Base-by-base conservation (phyloP, 1,284 basidiomycete species). In the Ustilago shanxiensis region DNA sequence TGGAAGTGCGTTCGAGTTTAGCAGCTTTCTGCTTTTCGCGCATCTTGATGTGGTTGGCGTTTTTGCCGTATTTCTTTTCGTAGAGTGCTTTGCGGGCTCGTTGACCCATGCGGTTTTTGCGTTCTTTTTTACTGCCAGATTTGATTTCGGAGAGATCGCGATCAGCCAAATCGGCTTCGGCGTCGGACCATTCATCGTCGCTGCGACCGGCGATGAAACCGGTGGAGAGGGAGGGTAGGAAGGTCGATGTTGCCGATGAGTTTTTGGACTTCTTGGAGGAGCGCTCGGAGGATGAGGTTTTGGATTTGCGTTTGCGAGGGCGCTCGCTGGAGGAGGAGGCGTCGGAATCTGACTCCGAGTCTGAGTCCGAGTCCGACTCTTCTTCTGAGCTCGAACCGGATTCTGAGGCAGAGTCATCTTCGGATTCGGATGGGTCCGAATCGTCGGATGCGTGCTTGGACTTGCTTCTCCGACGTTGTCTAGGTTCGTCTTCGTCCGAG, bases 61-160 rank as follows among this genome's bases (percentile, higher is more conserved):
- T 91, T 73, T 89, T 90, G 60, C 95, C 95, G 83, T 91, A 98
- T 87, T 95, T 98, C 88, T 95, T 95, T 88, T 97, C 95, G 95
- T 95, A 98, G 75, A 98, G 95, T 93, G 93, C 93, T 88, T 93
- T 89, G 64, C 95, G 89, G 11, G 95, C 95, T 58, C 94, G 88
- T 86, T 98, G 95, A 18, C 95, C 95, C 58, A 95, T 89, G 56
- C 95, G 88, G 80, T 98, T 98, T 88, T 95, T 97, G 87, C 91
- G 91, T 37, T 79, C 71, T 51, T 72, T 75, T 54, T 71, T 77
- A 28, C 28, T 39, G 33, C 65, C 71, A 20, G 55, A 74, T 57
- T 60, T 69, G 67, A 60, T 66, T 37, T 77, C 74, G 20, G 88
- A 86, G 50, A 92, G 91, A 18, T 83, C 84, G 47, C 79, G 86